A percentile compares a stretch with the other conserved stretches of the same genome.
These are phyloP conservation scores for Solanum boliviense DNA, from an alignment of 257 asterid species.

Conservation along the genomic window DNA sequence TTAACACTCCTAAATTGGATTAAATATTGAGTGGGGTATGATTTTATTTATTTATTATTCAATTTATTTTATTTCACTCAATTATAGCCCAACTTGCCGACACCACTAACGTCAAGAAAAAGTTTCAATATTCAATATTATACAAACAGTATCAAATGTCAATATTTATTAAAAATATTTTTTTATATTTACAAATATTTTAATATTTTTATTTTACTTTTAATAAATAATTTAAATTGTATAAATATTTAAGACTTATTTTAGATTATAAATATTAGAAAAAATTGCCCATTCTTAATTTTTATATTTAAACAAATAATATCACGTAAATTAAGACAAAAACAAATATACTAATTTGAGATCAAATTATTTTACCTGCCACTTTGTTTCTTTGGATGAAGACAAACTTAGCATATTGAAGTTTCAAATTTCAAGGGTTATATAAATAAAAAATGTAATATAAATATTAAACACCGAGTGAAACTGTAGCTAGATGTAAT, in stretches of 20 bases:
- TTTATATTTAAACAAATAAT: background rate
- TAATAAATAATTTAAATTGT: background rate
- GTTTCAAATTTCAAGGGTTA: background rate
- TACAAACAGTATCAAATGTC: background rate
- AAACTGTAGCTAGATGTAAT: no score
- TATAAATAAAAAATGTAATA: no score
- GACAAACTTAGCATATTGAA: background rate
- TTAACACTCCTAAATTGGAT: background rate
- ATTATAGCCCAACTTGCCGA: background rate
- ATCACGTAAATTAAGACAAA: background rate
- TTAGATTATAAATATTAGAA: background rate
- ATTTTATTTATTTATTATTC: background rate
- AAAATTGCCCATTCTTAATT: background rate
- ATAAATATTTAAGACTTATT: background rate
- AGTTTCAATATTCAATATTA: background rate
- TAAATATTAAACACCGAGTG: no score
- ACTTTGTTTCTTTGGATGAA: background rate
- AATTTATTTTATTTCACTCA: background rate
- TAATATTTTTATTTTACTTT: background rate
- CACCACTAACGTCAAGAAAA: background rate
- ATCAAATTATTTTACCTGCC: background rate
- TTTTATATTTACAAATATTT: background rate
- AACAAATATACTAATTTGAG: background rate
- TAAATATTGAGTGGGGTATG: background rate
- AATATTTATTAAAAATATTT: background rate